Evolutionary conservation across 2,329 filamentous ascomycete species (phyloP).

Genomic region (Arthrobotrys conoides): DNA sequence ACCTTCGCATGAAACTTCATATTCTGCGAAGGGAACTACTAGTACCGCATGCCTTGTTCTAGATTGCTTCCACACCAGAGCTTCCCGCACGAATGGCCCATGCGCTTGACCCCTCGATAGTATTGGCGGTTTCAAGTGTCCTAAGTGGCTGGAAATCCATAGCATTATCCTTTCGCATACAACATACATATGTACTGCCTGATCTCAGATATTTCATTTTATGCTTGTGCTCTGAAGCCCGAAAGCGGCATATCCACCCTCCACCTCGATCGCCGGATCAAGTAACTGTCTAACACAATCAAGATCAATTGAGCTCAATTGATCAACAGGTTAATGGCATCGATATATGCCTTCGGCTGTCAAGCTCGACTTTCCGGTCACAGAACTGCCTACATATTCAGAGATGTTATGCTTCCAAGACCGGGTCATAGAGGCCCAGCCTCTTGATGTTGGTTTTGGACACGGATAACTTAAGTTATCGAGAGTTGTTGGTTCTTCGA

Average conservation of each 20-base stretch:
- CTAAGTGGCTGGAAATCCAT: not conserved
- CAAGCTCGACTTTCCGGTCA: constrained; percentile 24
- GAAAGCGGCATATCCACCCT: constrained; percentile 24
- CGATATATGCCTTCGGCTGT: constrained; percentile 4
- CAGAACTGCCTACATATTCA: constrained; percentile 22
- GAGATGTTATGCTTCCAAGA: constrained; percentile 31
- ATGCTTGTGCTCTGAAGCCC: not conserved
- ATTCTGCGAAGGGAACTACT: not conserved
- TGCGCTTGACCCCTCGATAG: not conserved
- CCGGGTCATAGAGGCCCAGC: constrained; percentile 26
- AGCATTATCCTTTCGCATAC: not conserved
- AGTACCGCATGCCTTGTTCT: not conserved
- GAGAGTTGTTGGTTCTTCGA: not conserved
- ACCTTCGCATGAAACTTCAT: not conserved
- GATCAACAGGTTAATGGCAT: constrained; percentile 27
- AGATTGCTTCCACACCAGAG: not conserved
- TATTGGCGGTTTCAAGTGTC: not conserved
- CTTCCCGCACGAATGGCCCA: not conserved
- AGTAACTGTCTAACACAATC: constrained; percentile 47
- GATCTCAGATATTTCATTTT: constrained; percentile 22
- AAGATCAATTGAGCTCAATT: constrained; percentile 55
- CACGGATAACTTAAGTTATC: not conserved
- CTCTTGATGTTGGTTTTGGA: constrained; percentile 1
- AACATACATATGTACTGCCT: constrained; percentile 9
- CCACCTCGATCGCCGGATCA: constrained; percentile 21